Conservation (phyloP, 2,329 filamentous ascomycete species). For the Fusarium metavorans region DNA sequence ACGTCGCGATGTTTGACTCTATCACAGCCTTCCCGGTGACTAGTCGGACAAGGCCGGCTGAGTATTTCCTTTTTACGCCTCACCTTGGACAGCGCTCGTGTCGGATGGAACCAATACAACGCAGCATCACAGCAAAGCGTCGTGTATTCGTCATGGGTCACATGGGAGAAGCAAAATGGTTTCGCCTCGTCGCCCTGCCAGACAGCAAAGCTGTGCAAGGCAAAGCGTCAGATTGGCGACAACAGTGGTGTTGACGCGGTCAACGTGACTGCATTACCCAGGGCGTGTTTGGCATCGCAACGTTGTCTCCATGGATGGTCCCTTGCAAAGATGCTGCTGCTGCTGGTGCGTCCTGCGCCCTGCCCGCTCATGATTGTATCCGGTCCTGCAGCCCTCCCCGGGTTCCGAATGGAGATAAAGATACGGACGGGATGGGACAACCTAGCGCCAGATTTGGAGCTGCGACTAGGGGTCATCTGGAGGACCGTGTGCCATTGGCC, state of each 20-base stretch:
- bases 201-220: slow-evolving; percentile 16
- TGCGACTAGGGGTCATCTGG: slow-evolving; percentile 5
- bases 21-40: slow-evolving; percentile 18
- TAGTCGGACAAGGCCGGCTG: slow-evolving; percentile 24
- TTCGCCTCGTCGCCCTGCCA: slow-evolving; percentile 24
- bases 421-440: slow-evolving; percentile 20
- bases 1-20: slow-evolving; percentile 27
- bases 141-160: slow-evolving; percentile 31
- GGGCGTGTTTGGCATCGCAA: slow-evolving; percentile 17
- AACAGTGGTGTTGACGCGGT: slow-evolving; percentile 10
- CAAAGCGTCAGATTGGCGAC: slow-evolving; percentile 12
- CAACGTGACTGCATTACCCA: slow-evolving; percentile 27
- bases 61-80: slow-evolving; percentile 30
- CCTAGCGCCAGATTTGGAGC: slow-evolving; percentile 33
- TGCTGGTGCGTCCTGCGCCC: slow-evolving; percentile 8
- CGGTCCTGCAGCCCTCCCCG: slow-evolving; percentile 23
- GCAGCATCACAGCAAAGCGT: slow-evolving; percentile 3
- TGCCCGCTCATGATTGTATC: slow-evolving; percentile 20
- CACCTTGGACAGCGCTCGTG: slow-evolving; percentile 5
- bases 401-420: slow-evolving; percentile 34
- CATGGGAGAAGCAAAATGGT: slow-evolving; percentile 12
- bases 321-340: slow-evolving; percentile 8
- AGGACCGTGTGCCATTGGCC: slow-evolving; percentile 32
- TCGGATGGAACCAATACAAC: background rate
- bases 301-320: slow-evolving; percentile 25